Conservation (phyloP, 2,329 filamentous ascomycete genomes). For the Aaosphaeria arxii region DNA sequence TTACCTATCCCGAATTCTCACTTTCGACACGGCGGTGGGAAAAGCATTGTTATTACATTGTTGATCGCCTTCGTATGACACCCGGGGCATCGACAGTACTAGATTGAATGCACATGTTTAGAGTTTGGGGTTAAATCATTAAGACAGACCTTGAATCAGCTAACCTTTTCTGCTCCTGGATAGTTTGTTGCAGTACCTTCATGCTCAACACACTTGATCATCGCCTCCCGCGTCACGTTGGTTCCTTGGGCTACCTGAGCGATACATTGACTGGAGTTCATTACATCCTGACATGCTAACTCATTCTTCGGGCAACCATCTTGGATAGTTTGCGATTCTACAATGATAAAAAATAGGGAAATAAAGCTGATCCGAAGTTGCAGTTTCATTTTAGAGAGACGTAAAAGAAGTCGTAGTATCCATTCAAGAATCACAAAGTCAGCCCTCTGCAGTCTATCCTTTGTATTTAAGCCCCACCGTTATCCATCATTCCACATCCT, state of each 20-base stretch:
- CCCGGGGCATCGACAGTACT: conserved; percentile 20
- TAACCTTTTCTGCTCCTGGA: conserved; percentile 18
- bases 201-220: conserved; percentile 18
- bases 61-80: conserved; percentile 20
- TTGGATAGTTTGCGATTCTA: not conserved
- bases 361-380: no score
- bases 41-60: conserved; percentile 11
- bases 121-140: not conserved
- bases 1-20: no score
- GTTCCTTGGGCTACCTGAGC: conserved; percentile 13
- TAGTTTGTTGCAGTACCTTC: conserved; percentile 12
- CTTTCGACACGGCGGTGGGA: conserved; percentile 13
- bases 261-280: conserved; percentile 20
- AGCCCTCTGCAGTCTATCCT: no score
- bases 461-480: no score
- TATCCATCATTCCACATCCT: no score
- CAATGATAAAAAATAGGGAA: no score
- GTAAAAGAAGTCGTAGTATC: no score
- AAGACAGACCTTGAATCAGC: not conserved
- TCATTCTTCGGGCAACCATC: conserved; percentile 20
- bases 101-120: conserved; percentile 1
- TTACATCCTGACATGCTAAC: conserved; percentile 20
- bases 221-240: conserved; percentile 11
- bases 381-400: no score
- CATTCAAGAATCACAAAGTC: no score